Evolutionary conservation across 108 stramenopile genomes (phyloP), one percentile per base, ranked within the genome.

Genomic region (Fragilariopsis cylindrus): DNA sequence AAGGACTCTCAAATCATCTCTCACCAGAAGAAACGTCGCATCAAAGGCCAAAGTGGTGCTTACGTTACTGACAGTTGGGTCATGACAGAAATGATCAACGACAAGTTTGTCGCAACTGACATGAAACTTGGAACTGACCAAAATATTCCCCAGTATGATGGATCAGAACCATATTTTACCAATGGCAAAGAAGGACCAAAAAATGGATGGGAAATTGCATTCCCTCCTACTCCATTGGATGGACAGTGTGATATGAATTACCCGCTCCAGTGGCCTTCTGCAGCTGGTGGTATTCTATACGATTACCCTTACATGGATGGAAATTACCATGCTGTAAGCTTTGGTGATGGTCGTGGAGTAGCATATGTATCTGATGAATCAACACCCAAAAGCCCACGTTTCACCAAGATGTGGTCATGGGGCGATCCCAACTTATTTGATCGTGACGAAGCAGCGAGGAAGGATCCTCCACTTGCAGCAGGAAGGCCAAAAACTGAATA

Each of bases 351-450:
- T 52, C 50, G 50, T 52, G 50, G 50, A 13, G 50, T 52, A 13
- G 50, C 50, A 52, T 52, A 52, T 13, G 50, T 52, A 9, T 13
- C 12, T 52, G 3, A 9, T 13, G 12, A 52, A 13, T 9, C 12
- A 13, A 52, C 12, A 9, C 12, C 64, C 15, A 48, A 18, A 9
- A 45, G 11, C 6, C 47, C 73, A 5, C 73, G 60, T 62, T 73
- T 46, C 60, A 73, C 73, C 46, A 73, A 73, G 63, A 63, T 73
- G 60, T 73, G 73, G 73, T 56, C 54, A 5, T 73, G 73, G 73
- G 73, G 73, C 21, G 45, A 65, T 48, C 39, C 39, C 16, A 47
- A 2, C 9, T 48, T 63, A 15, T 73, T 73, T 48, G 47, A 48
- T 44, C 46, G 48, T 16, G 63, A 62, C 42, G 62, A 46, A 19